A percentile compares a stretch with the other conserved stretches of the same genome.
phyloP scores from a whole-genome alignment of 169 alveolate genomes.

The Plasmodium knowlesi region DNA sequence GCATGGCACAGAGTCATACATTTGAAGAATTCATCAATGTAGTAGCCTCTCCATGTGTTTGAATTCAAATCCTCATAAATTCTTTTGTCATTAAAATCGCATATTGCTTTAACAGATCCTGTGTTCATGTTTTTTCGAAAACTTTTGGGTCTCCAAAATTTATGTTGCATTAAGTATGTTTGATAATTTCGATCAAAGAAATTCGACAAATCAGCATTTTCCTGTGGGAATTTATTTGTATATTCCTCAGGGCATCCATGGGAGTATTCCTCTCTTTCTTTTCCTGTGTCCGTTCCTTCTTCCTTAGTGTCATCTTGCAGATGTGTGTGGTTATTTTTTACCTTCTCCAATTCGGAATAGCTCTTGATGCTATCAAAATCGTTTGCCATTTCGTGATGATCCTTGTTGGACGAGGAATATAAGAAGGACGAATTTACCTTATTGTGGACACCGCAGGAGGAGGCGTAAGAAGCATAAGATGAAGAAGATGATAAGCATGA shows the following conservation, averaged over 20 bases:
- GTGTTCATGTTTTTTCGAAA: constrained; percentile 51
- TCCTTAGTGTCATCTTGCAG: not conserved
- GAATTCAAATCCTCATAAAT: constrained; percentile 71
- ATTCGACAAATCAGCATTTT: not conserved
- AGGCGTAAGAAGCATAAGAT: not conserved
- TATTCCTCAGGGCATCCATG: not conserved
- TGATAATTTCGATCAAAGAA: constrained; percentile 46
- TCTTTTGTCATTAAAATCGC: constrained; percentile 68
- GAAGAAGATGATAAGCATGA: not conserved
- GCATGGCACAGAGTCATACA: constrained; percentile 72
- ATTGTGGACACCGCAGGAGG: not conserved
- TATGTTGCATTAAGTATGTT: constrained; percentile 55
- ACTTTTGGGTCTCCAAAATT: constrained; percentile 42
- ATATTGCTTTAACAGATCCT: constrained; percentile 1
- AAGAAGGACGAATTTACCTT: not conserved
- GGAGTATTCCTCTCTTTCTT: not conserved
- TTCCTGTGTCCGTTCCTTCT: not conserved
- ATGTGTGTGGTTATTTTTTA: not conserved
- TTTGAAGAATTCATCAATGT: constrained; percentile 73
- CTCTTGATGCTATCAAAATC: not conserved
- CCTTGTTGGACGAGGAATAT: not conserved
- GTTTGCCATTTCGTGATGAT: not conserved
- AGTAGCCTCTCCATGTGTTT: constrained; percentile 70
- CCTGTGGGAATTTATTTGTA: not conserved
- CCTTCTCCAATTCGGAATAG: not conserved